These are phyloP conservation scores for Solanum lignicaule DNA, from an alignment of 257 asterid genomes.

Conservation along the genomic window DNA sequence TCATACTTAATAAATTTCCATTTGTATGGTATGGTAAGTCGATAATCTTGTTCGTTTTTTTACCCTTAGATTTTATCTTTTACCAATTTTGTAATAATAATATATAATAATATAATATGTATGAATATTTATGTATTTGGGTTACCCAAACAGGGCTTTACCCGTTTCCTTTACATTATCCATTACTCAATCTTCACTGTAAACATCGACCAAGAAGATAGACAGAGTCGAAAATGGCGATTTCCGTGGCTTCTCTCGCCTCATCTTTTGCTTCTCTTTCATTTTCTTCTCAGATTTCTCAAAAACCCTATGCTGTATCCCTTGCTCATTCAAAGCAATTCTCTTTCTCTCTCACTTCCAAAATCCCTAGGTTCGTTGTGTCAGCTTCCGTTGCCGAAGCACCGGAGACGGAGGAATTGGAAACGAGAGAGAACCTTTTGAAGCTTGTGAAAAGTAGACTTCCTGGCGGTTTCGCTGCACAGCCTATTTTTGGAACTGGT, in stretches of 20 bases:
- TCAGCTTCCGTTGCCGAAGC: constrained; percentile 37
- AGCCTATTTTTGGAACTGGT: constrained; percentile 74
- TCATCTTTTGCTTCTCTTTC: constrained; percentile 76
- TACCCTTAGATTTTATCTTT: too few relatives aligned
- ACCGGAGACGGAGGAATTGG: constrained; percentile 28
- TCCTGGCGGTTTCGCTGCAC: constrained; percentile 96
- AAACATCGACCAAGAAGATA: background rate
- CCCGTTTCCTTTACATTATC: background rate
- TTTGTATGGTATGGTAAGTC: background rate
- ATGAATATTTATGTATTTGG: background rate
- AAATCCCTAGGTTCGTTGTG: constrained; percentile 16
- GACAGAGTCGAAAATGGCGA: constrained; percentile 25
- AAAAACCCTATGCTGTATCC: constrained; percentile 30
- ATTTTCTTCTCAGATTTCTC: constrained; percentile 68
- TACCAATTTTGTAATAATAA: background rate
- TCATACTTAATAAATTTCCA: background rate
- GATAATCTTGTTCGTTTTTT: too few relatives aligned
- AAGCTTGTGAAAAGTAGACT: constrained; percentile 72
- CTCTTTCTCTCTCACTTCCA: constrained; percentile 18
- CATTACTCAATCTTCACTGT: background rate
- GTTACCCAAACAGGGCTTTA: background rate
- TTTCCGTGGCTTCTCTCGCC: constrained; percentile 47
- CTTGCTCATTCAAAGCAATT: constrained; percentile 24
- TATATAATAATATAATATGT: too few relatives aligned
- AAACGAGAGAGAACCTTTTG: constrained; percentile 39